Conservation (phyloP, 179 eudicot genomes). For the Heliamphora pulchella region DNA sequence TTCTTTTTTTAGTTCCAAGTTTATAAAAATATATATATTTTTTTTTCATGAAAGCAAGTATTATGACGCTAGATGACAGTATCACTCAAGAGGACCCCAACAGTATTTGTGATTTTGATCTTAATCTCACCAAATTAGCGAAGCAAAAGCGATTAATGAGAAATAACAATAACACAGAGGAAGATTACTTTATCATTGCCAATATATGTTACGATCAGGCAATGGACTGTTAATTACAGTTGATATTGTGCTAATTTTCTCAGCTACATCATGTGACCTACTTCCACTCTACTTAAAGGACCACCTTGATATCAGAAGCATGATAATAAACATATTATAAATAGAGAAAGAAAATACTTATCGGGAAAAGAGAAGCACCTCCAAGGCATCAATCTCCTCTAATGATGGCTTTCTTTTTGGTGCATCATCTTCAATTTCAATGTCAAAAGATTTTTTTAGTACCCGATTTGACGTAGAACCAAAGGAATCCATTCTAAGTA, state of each 20-base stretch:
- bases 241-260: not conserved
- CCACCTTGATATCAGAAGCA: not conserved
- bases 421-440: slow-evolving; percentile 82
- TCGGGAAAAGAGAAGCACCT: slow-evolving; percentile 41
- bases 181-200: not conserved
- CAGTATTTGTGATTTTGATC: not conserved
- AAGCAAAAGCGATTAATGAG: not conserved
- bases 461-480: slow-evolving; percentile 34
- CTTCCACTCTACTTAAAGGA: not conserved
- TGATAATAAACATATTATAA: not conserved
- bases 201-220: not conserved
- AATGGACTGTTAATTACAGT: not conserved
- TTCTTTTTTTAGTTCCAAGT: not conserved
- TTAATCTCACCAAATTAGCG: not conserved
- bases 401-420: slow-evolving; percentile 77
- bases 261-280: not conserved
- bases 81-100: not conserved
- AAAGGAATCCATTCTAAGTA: slow-evolving; percentile 59
- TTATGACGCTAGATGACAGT: not conserved
- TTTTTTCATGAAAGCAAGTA: not conserved
- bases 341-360: not conserved
- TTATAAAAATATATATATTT: not conserved
- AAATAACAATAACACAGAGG: too few relatives aligned
- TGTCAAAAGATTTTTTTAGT: slow-evolving; percentile 38
- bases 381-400: slow-evolving; percentile 98